Conservation (phyloP, 208 protist species). For the Leishmania amazonensis region DNA sequence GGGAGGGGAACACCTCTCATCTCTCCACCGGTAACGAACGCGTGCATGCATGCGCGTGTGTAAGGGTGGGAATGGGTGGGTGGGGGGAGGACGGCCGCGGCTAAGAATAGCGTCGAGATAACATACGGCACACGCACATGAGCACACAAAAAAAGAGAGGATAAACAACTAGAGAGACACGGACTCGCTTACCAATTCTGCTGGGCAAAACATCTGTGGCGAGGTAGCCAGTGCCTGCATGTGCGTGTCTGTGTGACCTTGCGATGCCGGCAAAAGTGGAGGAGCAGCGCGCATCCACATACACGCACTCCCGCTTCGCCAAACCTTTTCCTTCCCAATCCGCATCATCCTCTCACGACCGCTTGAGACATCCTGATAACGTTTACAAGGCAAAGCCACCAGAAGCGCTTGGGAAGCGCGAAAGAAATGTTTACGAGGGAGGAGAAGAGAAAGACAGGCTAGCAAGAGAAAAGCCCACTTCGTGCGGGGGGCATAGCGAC, state of each 20-base stretch:
- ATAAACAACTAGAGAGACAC: not conserved
- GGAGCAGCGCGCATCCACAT: not conserved
- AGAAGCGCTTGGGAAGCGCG: not conserved
- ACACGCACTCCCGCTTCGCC: not conserved
- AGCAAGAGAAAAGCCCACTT: not conserved
- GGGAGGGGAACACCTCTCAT: not conserved
- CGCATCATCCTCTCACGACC: not conserved
- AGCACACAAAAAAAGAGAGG: not conserved
- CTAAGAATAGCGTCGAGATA: not conserved
- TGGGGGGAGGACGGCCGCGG: not conserved
- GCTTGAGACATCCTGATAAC: not conserved
- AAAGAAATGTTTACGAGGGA: slow-evolving; percentile 1
- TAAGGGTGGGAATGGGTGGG: too few relatives aligned
- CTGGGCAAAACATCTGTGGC: not conserved
- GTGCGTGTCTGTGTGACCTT: too few relatives aligned
- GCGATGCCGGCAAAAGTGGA: not conserved
- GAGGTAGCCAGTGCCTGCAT: not conserved
- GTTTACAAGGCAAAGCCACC: not conserved
- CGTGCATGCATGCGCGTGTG: too few relatives aligned
- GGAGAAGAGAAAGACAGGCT: not conserved
- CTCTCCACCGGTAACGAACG: not conserved
- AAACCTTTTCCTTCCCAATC: not conserved
- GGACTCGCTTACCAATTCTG: not conserved
- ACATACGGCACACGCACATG: not conserved
- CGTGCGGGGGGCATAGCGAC: not conserved